phyloP scores from a whole-genome alignment of 306 rosid species.

The Acacia crassicarpa region DNA sequence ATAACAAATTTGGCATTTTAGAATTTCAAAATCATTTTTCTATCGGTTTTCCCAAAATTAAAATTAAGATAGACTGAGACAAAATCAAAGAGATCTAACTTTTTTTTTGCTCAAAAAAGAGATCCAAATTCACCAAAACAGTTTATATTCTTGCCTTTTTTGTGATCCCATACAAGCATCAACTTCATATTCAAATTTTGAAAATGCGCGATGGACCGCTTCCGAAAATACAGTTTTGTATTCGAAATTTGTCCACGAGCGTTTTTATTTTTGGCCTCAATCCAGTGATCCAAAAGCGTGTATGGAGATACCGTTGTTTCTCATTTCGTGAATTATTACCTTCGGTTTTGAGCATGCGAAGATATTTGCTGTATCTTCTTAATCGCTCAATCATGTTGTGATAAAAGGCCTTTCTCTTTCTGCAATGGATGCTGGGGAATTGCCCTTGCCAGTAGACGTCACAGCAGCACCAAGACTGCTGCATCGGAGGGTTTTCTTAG shows the following conservation, averaged over 20 bases:
- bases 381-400: not conserved
- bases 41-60: no score
- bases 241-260: not conserved
- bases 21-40: no score
- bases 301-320: constrained; percentile 1
- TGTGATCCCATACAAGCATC: no score
- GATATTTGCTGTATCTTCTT: not conserved
- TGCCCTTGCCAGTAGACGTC: constrained; percentile 49
- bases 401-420: constrained; percentile 16
- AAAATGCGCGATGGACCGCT: no score
- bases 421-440: constrained; percentile 62
- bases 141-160: no score
- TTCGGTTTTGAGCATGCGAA: constrained; percentile 19
- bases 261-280: no score
- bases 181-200: no score
- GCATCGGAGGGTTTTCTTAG: constrained; percentile 56
- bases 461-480: constrained; percentile 51
- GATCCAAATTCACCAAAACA: no score
- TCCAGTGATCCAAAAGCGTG: not conserved
- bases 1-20: no score
- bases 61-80: no score
- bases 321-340: not conserved
- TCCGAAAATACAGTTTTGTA: not conserved
- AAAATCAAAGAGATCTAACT: no score
- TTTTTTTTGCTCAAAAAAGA: no score